Evolutionary conservation across 75 land plant species (phyloP).

Genomic region (Larix kaempferi): DNA sequence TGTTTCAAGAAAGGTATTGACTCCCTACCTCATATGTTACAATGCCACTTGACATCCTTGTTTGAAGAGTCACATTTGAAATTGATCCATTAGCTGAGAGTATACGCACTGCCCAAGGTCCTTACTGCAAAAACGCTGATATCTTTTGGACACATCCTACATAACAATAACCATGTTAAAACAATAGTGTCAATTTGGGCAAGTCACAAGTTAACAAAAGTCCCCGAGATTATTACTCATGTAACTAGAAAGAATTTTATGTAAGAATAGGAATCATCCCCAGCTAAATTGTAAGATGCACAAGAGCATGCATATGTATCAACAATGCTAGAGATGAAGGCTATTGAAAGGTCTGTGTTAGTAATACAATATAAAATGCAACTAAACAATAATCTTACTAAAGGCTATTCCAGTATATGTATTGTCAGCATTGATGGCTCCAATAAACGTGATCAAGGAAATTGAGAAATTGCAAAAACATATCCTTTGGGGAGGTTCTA

Average conservation of each 20-base stretch:
- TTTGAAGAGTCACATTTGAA: slow-evolving; percentile 37
- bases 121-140: slow-evolving; percentile 32
- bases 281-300: neutral
- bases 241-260: neutral
- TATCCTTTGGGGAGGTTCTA: no score
- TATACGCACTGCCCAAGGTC: slow-evolving; percentile 42
- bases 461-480: no score
- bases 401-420: no score
- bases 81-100: slow-evolving; percentile 54
- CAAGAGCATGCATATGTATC: neutral
- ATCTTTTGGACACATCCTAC: slow-evolving; percentile 48
- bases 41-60: slow-evolving; percentile 29
- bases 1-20: neutral
- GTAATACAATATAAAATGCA: neutral
- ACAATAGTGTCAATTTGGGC: neutral
- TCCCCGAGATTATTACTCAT: neutral
- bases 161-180: slow-evolving; percentile 3
- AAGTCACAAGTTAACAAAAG: neutral
- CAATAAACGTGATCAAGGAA: no score
- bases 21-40: slow-evolving; percentile 40
- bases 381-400: no score
- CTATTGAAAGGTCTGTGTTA: neutral
- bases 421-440: no score
- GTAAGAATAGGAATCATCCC: neutral
- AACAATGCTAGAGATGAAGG: neutral